Percentiles rank a stretch among this genome's conserved stretches.
Evolutionary conservation across 176 grass and related monocot species (phyloP).

Genomic region (Triticum timopheevii): DNA sequence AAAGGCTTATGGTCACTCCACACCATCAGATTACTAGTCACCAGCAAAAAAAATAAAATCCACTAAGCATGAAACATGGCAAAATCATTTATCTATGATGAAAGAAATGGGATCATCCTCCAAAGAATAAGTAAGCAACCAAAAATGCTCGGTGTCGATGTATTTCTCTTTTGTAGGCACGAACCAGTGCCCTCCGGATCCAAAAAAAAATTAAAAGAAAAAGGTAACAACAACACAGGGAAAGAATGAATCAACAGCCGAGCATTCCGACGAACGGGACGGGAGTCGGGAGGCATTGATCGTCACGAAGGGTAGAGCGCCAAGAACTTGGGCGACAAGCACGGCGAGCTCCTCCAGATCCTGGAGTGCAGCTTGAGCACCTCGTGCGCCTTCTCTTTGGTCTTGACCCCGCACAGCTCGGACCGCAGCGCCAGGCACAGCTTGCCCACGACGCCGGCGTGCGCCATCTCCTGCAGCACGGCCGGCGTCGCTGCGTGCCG

Average conservation of each 20-base stretch:
- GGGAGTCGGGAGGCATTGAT: neutral
- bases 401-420: constrained; percentile 52
- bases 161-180: constrained; percentile 12
- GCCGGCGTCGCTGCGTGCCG: constrained; percentile 51
- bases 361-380: constrained; percentile 76
- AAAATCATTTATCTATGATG: neutral
- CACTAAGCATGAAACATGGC: neutral
- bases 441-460: constrained; percentile 62
- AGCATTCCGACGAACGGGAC: neutral
- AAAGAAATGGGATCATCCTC: neutral
- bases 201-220: neutral
- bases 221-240: neutral
- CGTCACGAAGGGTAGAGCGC: constrained; percentile 61
- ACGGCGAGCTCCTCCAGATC: constrained; percentile 70
- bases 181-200: constrained; percentile 32
- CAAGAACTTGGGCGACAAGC: constrained; percentile 52
- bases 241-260: constrained; percentile 24
- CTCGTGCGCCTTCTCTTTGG: constrained; percentile 76
- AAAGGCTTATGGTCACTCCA: too few species aligned
- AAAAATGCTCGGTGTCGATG: neutral
- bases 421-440: constrained; percentile 55
- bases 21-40: too few species aligned
- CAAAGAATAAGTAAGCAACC: constrained; percentile 20
- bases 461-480: constrained; percentile 87
- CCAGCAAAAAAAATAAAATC: neutral